Base-by-base conservation (phyloP, 192 early-diverging fungal genomes). In the Coemansia sp. region DNA sequence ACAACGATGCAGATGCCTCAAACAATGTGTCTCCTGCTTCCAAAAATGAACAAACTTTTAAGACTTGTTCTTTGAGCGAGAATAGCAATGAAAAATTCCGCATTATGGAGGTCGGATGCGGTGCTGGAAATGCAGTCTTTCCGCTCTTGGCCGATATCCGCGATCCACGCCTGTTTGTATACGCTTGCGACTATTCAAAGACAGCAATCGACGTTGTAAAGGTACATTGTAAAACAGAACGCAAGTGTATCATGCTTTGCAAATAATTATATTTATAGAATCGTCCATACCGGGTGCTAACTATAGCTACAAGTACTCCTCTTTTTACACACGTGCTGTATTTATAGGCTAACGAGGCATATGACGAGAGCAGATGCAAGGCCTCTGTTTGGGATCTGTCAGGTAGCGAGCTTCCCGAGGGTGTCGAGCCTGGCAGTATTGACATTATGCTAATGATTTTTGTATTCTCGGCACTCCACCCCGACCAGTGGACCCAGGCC, bases 371-470 rank as follows among this genome's bases (percentile, higher is more conserved):
- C 7, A 64, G 76, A 23, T 84, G 85, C 60, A 80, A 82, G 26
- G 86, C 86, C 8, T 86, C 89, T 54, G 88, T 88, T 27, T 92
- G 80, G 68, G 86, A 92, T 46, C 63, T 92, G 40, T 80, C 89
- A 17, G 76, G 80, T 35, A 42, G 64, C 33, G 58, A 67, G 19
- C 63, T 83, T 2, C 87, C 87, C 13, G 32, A 60, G 28, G 63
- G 81, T 10, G 76, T 90, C 29, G 80, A 72, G 30, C 76, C 83
- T 7, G 80, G 34, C 1, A 78, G 83, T 28, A 42, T 92, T 30
- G 90, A 92, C 58, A 78, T 90, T 36, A 79, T 83, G 67, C 74
- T 85, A 7, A 89, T 87, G 68, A 81, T 92, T 43, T 92, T 92
- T 77, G 87, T 90, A 13, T 79, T 92, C 17, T 86, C 84, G 22